Conservation (phyloP, 768 basidiomycete species). For the Boletus vermiculosoides region DNA sequence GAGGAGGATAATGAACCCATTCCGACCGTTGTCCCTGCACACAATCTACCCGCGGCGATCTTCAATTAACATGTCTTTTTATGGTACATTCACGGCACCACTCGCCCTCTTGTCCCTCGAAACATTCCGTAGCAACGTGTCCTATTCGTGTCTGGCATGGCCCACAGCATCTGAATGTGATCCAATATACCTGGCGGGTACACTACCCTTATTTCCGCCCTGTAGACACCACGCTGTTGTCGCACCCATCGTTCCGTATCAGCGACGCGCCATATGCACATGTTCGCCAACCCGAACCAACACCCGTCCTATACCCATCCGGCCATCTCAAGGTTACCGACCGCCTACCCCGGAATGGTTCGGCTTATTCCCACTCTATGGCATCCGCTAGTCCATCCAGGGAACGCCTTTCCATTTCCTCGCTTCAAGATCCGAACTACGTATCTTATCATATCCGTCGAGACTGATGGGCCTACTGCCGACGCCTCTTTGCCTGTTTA, state of each 20-base stretch:
- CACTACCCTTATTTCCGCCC: conserved; percentile 17
- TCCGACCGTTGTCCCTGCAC: neutral
- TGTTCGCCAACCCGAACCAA: conserved; percentile 14
- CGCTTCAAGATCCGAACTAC: conserved; percentile 12
- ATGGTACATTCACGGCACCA: conserved; percentile 9
- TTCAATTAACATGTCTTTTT: conserved; percentile 17
- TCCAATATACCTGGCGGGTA: too few relatives aligned
- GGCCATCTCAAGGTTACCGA: conserved; percentile 6
- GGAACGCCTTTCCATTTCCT: conserved; percentile 5
- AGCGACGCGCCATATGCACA: conserved; percentile 16
- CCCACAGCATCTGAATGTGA: too few relatives aligned
- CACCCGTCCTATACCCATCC: conserved; percentile 13
- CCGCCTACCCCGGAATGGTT: conserved; percentile 3
- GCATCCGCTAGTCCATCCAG: conserved; percentile 4
- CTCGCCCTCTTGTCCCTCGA: neutral
- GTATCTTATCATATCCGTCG: conserved; percentile 11
- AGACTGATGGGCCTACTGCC: neutral
- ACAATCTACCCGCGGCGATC: conserved; percentile 17
- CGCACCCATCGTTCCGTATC: conserved; percentile 11
- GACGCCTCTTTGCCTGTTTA: neutral
- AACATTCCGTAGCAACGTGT: neutral
- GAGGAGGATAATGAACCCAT: neutral
- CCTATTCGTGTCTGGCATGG: too few relatives aligned
- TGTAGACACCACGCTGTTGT: conserved; percentile 10
- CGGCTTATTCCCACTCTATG: conserved; percentile 13